Evolutionary conservation across 805 yeast genomes (phyloP).

Genomic region (Saccharomycopsis schoenii): DNA sequence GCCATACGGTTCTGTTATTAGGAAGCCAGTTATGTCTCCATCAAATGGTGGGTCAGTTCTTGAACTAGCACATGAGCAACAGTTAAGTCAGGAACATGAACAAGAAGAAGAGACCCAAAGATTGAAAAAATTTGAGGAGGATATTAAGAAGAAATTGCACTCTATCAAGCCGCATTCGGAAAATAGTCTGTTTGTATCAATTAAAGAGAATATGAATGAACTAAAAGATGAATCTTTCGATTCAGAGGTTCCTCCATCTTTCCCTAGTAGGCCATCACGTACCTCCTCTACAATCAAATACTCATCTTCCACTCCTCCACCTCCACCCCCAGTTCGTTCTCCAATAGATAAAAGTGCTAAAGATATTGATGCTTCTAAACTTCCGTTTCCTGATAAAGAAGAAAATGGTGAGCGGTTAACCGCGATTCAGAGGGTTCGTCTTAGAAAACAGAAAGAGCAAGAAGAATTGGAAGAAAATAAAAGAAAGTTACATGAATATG

Average conservation of each 20-base stretch:
- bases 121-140: neutral
- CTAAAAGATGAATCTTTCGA: neutral
- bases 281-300: neutral
- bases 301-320: conserved; percentile 2
- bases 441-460: neutral
- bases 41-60: neutral
- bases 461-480: neutral
- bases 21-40: neutral
- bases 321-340: conserved; percentile 1
- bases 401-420: neutral
- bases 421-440: neutral
- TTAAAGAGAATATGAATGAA: neutral
- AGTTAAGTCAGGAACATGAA: neutral
- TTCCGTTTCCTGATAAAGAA: neutral
- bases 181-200: neutral
- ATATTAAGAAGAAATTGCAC: neutral
- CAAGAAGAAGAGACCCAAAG: neutral
- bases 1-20: neutral
- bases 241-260: neutral
- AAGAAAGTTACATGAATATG: neutral
- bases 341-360: neutral
- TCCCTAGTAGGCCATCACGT: neutral
- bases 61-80: neutral
- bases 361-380: neutral
- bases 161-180: neutral